Evolutionary conservation across 1,284 basidiomycete species (phyloP).

Genomic region (Rhodotorula sp.): DNA sequence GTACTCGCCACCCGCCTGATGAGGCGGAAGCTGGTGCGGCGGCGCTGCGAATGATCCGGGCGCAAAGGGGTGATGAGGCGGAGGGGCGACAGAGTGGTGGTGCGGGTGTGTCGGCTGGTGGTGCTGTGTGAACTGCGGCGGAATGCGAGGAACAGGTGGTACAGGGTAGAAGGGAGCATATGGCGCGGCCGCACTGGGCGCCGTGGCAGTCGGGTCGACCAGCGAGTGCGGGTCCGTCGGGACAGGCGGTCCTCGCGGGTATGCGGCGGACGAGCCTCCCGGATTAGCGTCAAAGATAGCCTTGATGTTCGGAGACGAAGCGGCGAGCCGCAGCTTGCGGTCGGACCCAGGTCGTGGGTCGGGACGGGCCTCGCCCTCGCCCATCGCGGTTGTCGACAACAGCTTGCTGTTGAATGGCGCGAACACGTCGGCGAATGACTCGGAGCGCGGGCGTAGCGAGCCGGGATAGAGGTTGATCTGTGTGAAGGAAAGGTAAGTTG

Average conservation of each 20-base stretch:
- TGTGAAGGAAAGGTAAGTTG: neutral
- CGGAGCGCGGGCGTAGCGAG: slow-evolving; percentile 58
- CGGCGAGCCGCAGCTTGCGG: slow-evolving; percentile 66
- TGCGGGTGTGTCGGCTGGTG: slow-evolving; percentile 4
- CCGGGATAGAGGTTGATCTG: slow-evolving; percentile 46
- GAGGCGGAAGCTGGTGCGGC: slow-evolving; percentile 16
- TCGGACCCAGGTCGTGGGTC: slow-evolving; percentile 30
- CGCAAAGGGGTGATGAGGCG: slow-evolving; percentile 7
- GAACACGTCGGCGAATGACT: slow-evolving; percentile 92
- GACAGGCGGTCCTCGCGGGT: slow-evolving; percentile 16
- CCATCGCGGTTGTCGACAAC: slow-evolving; percentile 59
- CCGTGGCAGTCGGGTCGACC: slow-evolving; percentile 11
- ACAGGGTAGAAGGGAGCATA: slow-evolving; percentile 28
- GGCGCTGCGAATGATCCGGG: slow-evolving; percentile 8
- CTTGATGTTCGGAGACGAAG: slow-evolving; percentile 90
- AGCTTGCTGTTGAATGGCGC: slow-evolving; percentile 96
- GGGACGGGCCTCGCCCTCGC: slow-evolving; percentile 6
- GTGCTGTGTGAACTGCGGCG: slow-evolving; percentile 19
- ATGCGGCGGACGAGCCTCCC: slow-evolving; percentile 15
- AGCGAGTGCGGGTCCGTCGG: neutral
- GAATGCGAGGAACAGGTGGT: slow-evolving; percentile 21
- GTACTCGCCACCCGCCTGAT: slow-evolving; percentile 24
- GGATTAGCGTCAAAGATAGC: slow-evolving; percentile 74
- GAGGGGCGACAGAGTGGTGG: neutral
- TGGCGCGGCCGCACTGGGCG: slow-evolving; percentile 1